Base-by-base conservation (phyloP, 441 rosid genomes). In the Iberis amara region DNA sequence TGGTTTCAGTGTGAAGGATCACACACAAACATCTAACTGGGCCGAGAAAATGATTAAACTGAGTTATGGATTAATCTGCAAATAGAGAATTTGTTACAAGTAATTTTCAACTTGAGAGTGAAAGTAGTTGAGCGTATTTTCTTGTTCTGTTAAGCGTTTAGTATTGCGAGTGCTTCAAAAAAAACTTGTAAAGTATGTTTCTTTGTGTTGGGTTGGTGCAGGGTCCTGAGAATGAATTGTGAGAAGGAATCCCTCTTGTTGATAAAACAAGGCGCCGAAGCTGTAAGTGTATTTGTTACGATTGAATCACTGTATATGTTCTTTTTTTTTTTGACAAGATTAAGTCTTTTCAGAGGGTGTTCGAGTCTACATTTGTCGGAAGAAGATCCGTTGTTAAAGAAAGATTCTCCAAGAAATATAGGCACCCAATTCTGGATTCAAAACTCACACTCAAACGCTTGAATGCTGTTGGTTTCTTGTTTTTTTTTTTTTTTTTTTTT, bases 201-300 rank as follows among this genome's bases (percentile, higher is more conserved):
- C 39, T 40, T 46, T 26, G 39, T 21, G 42, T 45, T 24, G 4
- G 33, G 36, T 62, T 46, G 24, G 24, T 64, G 52, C 4, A 57
- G 64, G 24, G 4, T 44, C 52, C 11, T 9, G 11, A 24, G 27
- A 42, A 83, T 85, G 98, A 81, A 77, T 58, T 43, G 61, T 24
- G 67, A 57, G 36, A 68, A 80, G 32, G 69, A 62, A 57, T 72
- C 81, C 4, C 85, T 80, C 33, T 0, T 75, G 55, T 71, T 91
- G 18, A 55, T 91, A 7, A 91, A 87, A 77, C 98, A 87, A 80
- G 98, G 96, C 62, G 98, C 98, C 13, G 98, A 91, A 73, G 98
- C 96, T 32, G 96, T 91, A 67, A 77, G 90, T 77, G 11, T 39
- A 0, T 50, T n/a, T 12, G 0, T 39, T 3, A 18, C 21, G 21